These are phyloP conservation scores for Paramecium octaurelia DNA, from an alignment of 73 alveolate genomes.

Conservation along the genomic window DNA sequence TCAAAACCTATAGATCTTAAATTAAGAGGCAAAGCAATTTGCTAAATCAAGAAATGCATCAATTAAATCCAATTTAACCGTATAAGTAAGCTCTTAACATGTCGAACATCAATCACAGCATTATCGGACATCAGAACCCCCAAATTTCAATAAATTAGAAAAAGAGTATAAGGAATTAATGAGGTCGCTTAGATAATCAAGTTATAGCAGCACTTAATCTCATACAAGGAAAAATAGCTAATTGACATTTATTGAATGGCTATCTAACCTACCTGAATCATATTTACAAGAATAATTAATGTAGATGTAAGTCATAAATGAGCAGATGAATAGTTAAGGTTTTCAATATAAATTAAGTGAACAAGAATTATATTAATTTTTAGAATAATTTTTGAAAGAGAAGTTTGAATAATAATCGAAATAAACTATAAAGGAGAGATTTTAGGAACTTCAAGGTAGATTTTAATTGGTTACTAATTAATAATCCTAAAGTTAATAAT, in stretches of 20 bases:
- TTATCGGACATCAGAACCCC: slow-evolving; percentile 2
- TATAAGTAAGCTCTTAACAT: neutral
- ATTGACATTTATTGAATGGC: neutral
- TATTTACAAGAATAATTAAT: neutral
- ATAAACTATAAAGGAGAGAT: neutral
- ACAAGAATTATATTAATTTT: slow-evolving; percentile 5
- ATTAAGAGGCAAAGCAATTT: neutral
- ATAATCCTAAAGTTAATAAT: neutral
- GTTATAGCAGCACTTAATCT: slow-evolving; percentile 31
- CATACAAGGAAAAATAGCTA: neutral
- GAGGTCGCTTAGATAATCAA: slow-evolving; percentile 36
- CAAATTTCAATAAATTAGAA: slow-evolving; percentile 1
- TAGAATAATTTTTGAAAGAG: slow-evolving; percentile 14
- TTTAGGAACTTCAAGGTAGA: neutral
- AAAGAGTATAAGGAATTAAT: slow-evolving; percentile 23
- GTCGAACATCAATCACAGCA: neutral
- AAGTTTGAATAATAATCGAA: slow-evolving; percentile 13
- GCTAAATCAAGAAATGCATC: slow-evolving; percentile 45
- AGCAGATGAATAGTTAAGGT: neutral
- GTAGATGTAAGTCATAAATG: neutral
- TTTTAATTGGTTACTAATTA: neutral
- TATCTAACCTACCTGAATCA: neutral
- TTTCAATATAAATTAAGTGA: neutral
- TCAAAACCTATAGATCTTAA: neutral
- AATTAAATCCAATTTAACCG: neutral